Conservation (phyloP, 2,329 filamentous ascomycete species). For the Claviceps arundinis region DNA sequence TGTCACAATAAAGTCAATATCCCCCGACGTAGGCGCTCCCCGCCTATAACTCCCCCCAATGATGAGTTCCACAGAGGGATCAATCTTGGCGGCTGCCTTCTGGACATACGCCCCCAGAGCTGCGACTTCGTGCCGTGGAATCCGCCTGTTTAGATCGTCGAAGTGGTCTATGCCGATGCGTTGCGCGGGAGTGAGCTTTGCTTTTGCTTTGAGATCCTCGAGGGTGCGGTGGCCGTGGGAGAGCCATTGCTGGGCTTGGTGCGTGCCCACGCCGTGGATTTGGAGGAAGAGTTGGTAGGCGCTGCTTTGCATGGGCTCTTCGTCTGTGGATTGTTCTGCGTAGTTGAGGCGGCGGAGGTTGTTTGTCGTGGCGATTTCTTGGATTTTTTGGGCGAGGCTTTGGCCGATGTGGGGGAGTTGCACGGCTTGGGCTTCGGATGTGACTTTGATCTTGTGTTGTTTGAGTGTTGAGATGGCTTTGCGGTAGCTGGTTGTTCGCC, state of each 20-base stretch:
- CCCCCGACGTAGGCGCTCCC: constrained; percentile 59
- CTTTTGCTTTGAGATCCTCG: constrained; percentile 51
- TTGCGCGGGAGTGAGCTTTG: constrained; percentile 55
- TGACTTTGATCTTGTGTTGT: constrained; percentile 49
- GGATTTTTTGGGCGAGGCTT: constrained; percentile 70
- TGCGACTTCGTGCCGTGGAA: constrained; percentile 64
- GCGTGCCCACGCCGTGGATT: constrained; percentile 65
- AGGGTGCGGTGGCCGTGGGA: constrained; percentile 61
- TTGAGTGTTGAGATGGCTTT: constrained; percentile 63
- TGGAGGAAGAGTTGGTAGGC: constrained; percentile 57
- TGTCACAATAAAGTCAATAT: constrained; percentile 78
- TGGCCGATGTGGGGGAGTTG: constrained; percentile 55
- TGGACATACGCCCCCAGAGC: constrained; percentile 54
- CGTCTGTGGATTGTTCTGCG: constrained; percentile 29
- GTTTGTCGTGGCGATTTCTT: constrained; percentile 72
- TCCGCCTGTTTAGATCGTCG: constrained; percentile 63
- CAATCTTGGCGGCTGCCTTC: constrained; percentile 42
- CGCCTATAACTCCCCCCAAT: constrained; percentile 78
- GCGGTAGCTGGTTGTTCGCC: constrained; percentile 63
- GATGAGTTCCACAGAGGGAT: constrained; percentile 53
- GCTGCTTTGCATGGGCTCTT: constrained; percentile 46
- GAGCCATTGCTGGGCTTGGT: constrained; percentile 63
- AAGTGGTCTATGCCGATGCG: constrained; percentile 66
- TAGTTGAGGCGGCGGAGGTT: constrained; percentile 59
- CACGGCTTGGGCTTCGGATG: constrained; percentile 55